These are phyloP conservation scores for Brassica napus DNA, from an alignment of 345 rosid species.

Conservation along the genomic window DNA sequence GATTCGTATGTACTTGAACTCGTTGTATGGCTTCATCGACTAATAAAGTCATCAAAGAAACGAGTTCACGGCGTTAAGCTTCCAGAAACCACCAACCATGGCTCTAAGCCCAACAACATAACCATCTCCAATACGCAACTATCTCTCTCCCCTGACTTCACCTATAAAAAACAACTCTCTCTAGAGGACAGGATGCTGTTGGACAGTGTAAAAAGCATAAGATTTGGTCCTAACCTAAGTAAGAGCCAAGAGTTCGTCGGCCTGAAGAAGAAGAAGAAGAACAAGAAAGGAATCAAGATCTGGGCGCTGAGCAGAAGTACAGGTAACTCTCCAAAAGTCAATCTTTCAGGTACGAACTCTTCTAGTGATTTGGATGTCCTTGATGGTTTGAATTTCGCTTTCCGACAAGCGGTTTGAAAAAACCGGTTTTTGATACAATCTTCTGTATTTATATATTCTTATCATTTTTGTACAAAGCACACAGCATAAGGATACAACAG, in stretches of 20 bases:
- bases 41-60: conserved; percentile 54
- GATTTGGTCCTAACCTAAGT: conserved; percentile 60
- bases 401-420: background rate
- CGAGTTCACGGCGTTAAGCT: conserved; percentile 47
- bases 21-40: conserved; percentile 73
- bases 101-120: conserved; percentile 37
- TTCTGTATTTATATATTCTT: conserved; percentile 20
- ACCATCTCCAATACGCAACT: conserved; percentile 44
- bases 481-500: conserved; percentile 19
- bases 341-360: conserved; percentile 26
- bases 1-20: conserved; percentile 72
- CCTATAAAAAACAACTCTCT: conserved; percentile 48
- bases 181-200: conserved; percentile 64
- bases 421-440: conserved; percentile 20
- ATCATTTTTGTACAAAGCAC: conserved; percentile 25
- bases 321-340: conserved; percentile 59
- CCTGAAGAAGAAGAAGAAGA: conserved; percentile 32
- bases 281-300: conserved; percentile 41
- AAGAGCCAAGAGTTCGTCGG: conserved; percentile 73
- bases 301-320: conserved; percentile 62
- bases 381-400: conserved; percentile 53
- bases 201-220: conserved; percentile 48
- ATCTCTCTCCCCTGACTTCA: conserved; percentile 35
- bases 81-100: conserved; percentile 39
- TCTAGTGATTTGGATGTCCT: conserved; percentile 49